Percentiles rank a stretch among this genome's conserved stretches.
These are phyloP conservation scores for Quercus parvula DNA, from an alignment of 306 rosid species.

Conservation along the genomic window DNA sequence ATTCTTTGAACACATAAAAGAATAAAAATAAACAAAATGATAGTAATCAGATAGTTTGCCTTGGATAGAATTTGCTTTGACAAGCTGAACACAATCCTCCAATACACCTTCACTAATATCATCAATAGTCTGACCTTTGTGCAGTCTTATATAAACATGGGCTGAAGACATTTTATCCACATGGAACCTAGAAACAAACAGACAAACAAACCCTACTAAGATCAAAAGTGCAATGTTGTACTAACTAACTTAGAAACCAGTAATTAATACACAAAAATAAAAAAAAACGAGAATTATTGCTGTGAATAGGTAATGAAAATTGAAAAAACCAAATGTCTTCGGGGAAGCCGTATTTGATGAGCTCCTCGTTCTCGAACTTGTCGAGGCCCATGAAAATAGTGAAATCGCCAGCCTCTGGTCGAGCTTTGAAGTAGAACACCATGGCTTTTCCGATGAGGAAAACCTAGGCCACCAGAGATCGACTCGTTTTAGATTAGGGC, in stretches of 20 bases:
- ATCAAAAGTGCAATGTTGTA: not conserved
- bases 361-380: slow-evolving; percentile 97
- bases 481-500: slow-evolving; percentile 38
- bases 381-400: slow-evolving; percentile 99
- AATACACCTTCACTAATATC: slow-evolving; percentile 76
- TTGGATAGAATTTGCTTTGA: slow-evolving; percentile 98
- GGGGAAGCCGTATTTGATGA: slow-evolving; percentile 88
- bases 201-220: slow-evolving; percentile 6
- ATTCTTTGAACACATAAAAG: not conserved
- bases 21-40: too few species aligned
- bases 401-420: slow-evolving; percentile 91
- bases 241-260: not conserved
- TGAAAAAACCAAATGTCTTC: slow-evolving; percentile 78
- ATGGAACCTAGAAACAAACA: slow-evolving; percentile 67
- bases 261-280: not conserved
- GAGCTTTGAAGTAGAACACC: slow-evolving; percentile 99
- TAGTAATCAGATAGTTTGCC: slow-evolving; percentile 34
- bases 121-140: slow-evolving; percentile 86
- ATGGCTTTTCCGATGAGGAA: slow-evolving; percentile 24
- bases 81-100: slow-evolving; percentile 97
- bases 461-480: too few species aligned
- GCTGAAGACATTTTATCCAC: slow-evolving; percentile 99
- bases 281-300: not conserved
- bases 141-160: slow-evolving; percentile 91
- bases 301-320: too few species aligned